Evolutionary conservation across 2,329 filamentous ascomycete species (phyloP), one percentile per base, ranked within the genome.

Genomic region (Cladosporium sp.): DNA sequence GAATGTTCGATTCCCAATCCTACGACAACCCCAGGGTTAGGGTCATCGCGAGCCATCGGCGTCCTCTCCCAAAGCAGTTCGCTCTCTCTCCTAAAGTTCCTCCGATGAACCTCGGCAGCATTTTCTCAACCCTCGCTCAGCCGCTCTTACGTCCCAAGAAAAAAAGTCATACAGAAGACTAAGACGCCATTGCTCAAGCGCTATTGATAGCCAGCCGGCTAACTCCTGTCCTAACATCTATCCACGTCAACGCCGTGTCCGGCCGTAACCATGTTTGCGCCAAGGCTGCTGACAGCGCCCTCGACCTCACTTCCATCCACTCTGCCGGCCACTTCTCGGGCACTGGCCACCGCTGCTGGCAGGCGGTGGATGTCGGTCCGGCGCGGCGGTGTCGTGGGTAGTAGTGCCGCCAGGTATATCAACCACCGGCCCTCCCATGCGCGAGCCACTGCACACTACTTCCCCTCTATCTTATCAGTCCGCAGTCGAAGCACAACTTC

Each of bases 241-340:
- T 37, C 30, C 34, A 15, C 12, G 7, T 30, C 22, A 38, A 34
- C 34, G 19, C 42, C 19, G 19, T 37, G 34, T 56, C 54, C 54
- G 54, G 54, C 54, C 54, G 54, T 56, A 55, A 55, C 51, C n/a
- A 56, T 56, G 54, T 47, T 56, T 30, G 42, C 42, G 42, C 54
- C 54, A 56, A 56, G 54, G 54, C 34, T 49, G 42, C 20, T 47
- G 39, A 37, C 52, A 25, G 51, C 51, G 51, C 39, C 38, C 25
- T 55, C 52, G 42, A 56, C 54, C 54, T 56, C 54, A 56, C 54
- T 56, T 56, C 54, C 54, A 52, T 52, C 50, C 50, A 28, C 50
- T n/a, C 50, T 25, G 50, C 37, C 50, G 50, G 50, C 6, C 19
- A 40, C 36, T 25, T 40, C 50, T 52, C 50, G 50, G 50, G 34